Conservation (phyloP, 116 monocot species). For the Papilionanthe hybrid region DNA sequence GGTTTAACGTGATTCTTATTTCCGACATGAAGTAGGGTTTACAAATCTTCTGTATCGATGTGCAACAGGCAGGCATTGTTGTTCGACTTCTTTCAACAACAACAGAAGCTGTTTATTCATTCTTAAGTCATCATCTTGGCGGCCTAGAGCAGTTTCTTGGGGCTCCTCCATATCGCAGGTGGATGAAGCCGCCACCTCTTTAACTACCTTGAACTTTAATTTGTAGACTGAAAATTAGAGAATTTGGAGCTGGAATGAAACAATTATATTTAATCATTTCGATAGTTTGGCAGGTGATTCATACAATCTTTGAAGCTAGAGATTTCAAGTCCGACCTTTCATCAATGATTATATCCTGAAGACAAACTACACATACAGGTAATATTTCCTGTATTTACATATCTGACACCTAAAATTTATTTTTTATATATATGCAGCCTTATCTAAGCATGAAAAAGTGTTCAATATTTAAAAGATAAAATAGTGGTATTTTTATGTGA, state of each 20-base stretch:
- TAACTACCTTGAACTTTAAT: too few relatives aligned
- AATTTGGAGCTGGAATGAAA: background rate
- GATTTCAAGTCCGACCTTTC: background rate
- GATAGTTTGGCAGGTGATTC: background rate
- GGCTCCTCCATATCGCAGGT: conserved; percentile 40
- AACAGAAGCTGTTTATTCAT: conserved; percentile 69
- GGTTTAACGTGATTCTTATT: background rate
- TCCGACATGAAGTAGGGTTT: background rate
- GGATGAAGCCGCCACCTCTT: background rate
- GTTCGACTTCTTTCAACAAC: conserved; percentile 58
- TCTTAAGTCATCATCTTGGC: conserved; percentile 50
- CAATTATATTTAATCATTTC: background rate
- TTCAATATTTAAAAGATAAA: too few relatives aligned
- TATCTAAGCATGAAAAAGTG: too few relatives aligned
- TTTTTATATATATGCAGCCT: too few relatives aligned
- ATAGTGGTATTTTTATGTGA: too few relatives aligned
- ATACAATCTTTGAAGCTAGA: background rate
- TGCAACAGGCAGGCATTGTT: conserved; percentile 59
- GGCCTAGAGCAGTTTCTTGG: conserved; percentile 67
- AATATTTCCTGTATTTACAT: too few relatives aligned
- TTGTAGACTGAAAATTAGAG: too few relatives aligned
- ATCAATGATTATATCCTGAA: background rate
- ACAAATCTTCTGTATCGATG: background rate
- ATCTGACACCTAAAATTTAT: too few relatives aligned
- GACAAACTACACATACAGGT: background rate